Evolutionary conservation across 176 grass and related monocot genomes (phyloP).

Genomic region (Triticum dicoccoides): DNA sequence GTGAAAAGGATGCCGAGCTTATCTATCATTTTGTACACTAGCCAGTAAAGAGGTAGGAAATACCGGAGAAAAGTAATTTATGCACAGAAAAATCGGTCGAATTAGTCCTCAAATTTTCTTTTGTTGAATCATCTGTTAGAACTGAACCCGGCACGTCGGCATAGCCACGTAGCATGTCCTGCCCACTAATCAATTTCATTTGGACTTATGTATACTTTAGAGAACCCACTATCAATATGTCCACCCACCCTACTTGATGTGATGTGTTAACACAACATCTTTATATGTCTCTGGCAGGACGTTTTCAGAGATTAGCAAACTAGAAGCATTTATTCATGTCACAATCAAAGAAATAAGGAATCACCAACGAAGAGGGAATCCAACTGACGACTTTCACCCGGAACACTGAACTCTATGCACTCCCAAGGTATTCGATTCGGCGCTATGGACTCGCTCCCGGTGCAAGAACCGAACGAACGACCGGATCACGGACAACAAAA

Average conservation of each 20-base stretch:
- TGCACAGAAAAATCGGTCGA: not conserved
- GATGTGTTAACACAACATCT: slow-evolving; percentile 8
- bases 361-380: slow-evolving; percentile 24
- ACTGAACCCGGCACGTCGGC: not conserved
- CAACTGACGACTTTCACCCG: slow-evolving; percentile 6
- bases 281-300: not conserved
- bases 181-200: not conserved
- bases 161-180: slow-evolving; percentile 1
- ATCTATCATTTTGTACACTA: slow-evolving; percentile 3
- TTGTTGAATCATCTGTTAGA: not conserved
- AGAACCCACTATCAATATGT: not conserved
- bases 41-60: not conserved
- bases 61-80: not conserved
- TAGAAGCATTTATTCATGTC: slow-evolving; percentile 30
- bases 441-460: not conserved
- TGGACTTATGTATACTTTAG: not conserved
- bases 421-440: slow-evolving; percentile 9
- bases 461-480: not conserved
- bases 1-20: slow-evolving; percentile 36
- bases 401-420: not conserved
- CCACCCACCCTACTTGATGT: not conserved
- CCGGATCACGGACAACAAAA: slow-evolving; percentile 1
- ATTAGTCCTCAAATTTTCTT: not conserved
- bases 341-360: slow-evolving; percentile 37
- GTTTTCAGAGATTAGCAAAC: not conserved